Percentiles rank a stretch among this genome's conserved stretches.
Evolutionary conservation across 1,139 yeast species (phyloP).

Genomic region (Petasospora rhodanensis): DNA sequence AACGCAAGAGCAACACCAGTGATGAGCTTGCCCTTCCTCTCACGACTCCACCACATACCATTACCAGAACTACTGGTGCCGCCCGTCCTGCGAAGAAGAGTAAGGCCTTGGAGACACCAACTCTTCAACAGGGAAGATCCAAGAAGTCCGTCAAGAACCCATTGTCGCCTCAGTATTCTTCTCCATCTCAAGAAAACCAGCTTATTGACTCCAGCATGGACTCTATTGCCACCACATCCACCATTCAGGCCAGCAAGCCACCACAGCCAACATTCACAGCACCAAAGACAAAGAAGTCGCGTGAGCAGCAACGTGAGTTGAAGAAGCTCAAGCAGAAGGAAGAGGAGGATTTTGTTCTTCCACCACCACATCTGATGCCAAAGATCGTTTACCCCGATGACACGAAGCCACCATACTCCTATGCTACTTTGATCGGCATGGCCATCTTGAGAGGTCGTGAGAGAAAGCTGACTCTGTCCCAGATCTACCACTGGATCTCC

Average conservation of each 20-base stretch:
- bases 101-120: conserved; percentile 22
- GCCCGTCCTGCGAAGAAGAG: conserved; percentile 12
- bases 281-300: conserved; percentile 10
- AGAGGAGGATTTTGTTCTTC: conserved; percentile 16
- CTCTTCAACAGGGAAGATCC: conserved; percentile 18
- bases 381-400: conserved; percentile 22
- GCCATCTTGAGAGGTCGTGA: conserved; percentile 86
- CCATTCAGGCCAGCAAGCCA: conserved; percentile 17
- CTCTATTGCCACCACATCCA: background rate
- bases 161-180: conserved; percentile 25
- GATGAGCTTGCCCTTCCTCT: conserved; percentile 18
- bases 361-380: conserved; percentile 25
- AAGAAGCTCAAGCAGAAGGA: conserved; percentile 9
- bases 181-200: conserved; percentile 24
- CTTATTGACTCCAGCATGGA: conserved; percentile 3
- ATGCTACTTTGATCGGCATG: conserved; percentile 97
- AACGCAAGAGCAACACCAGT: conserved; percentile 12
- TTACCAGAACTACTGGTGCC: conserved; percentile 16
- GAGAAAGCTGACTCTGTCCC: conserved; percentile 77
- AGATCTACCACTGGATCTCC: conserved; percentile 88
- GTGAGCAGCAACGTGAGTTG: conserved; percentile 6
- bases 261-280: conserved; percentile 24
- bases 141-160: conserved; percentile 20
- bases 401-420: conserved; percentile 85
- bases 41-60: conserved; percentile 26